Percentiles rank a stretch among this genome's conserved stretches.
These are phyloP conservation scores for Allium fistulosum DNA, from an alignment of 106 monocot species.

Conservation along the genomic window DNA sequence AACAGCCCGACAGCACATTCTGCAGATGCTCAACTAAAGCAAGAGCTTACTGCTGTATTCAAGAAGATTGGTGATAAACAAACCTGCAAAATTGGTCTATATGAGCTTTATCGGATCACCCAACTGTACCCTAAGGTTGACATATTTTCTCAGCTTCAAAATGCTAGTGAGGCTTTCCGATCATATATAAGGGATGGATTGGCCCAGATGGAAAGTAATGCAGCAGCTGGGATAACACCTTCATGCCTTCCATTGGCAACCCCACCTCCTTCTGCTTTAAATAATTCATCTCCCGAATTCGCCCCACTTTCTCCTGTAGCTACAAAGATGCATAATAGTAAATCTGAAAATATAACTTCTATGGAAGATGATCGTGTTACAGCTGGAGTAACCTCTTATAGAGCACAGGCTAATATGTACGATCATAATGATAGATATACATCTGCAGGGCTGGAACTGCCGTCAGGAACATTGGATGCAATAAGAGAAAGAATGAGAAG, in stretches of 20 bases:
- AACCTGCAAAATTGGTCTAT: slow-evolving; percentile 88
- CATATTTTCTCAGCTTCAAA: slow-evolving; percentile 96
- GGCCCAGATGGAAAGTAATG: slow-evolving; percentile 96
- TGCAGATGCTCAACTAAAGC: no score
- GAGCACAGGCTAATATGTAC: slow-evolving; percentile 15
- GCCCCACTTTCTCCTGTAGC: slow-evolving; percentile 68
- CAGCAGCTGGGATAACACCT: slow-evolving; percentile 77
- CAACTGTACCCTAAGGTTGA: slow-evolving; percentile 97
- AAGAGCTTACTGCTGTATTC: no score
- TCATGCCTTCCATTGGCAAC: slow-evolving; percentile 80
- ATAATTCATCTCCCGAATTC: slow-evolving; percentile 55
- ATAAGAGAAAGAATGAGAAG: no score
- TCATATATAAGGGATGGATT: slow-evolving; percentile 96
- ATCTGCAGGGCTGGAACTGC: no score
- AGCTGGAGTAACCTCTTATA: slow-evolving; percentile 5
- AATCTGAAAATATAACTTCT: slow-evolving; percentile 27
- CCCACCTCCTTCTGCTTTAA: slow-evolving; percentile 69
- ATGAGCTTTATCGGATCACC: slow-evolving; percentile 94
- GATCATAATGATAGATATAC: no score
- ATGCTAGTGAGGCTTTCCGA: slow-evolving; percentile 98
- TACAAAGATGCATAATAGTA: slow-evolving; percentile 37
- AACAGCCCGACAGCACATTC: slow-evolving; percentile 65
- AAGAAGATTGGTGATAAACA: slow-evolving; percentile 99
- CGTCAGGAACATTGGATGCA: no score
- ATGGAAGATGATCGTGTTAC: slow-evolving; percentile 18